These are phyloP conservation scores for Picea glauca DNA, from an alignment of 75 land plant species.

Conservation along the genomic window DNA sequence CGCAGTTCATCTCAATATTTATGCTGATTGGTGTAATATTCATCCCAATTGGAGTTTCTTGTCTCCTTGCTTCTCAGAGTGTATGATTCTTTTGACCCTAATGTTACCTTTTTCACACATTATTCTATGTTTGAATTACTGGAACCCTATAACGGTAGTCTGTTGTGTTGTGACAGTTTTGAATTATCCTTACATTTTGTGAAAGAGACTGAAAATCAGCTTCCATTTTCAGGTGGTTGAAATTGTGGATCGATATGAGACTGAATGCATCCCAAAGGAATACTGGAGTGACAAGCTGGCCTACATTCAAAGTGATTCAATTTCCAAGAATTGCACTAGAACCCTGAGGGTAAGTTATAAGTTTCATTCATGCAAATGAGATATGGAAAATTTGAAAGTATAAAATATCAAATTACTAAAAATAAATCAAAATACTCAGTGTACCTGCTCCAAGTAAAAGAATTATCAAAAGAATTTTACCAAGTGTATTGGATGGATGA, in stretches of 20 bases:
- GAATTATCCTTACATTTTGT: neutral
- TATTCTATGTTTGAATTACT: too few relatives aligned
- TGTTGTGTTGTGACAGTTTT: neutral
- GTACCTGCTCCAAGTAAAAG: too few relatives aligned
- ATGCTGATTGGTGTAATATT: conserved; percentile 64
- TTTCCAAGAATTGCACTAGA: conserved; percentile 49
- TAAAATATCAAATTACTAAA: too few relatives aligned
- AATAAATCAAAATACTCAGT: too few relatives aligned
- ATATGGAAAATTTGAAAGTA: too few relatives aligned
- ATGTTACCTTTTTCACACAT: too few relatives aligned
- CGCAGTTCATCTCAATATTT: conserved; percentile 68
- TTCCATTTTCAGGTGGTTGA: conserved; percentile 59
- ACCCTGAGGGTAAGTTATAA: conserved; percentile 31
- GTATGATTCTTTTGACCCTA: conserved; percentile 18
- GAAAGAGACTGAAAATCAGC: neutral
- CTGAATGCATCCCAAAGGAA: neutral
- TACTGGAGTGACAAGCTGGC: conserved; percentile 23
- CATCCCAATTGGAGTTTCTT: conserved; percentile 76
- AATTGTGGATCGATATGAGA: conserved; percentile 61
- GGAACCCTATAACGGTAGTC: too few relatives aligned
- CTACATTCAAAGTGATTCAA: conserved; percentile 47
- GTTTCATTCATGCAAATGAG: neutral
- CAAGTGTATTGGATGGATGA: too few relatives aligned
- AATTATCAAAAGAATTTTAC: too few relatives aligned
- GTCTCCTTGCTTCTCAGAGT: conserved; percentile 63